A percentile compares a stretch with the other conserved stretches of the same genome.
Conservation (phyloP, 1,139 yeast genomes). For the Geotrichum reessii region DNA sequence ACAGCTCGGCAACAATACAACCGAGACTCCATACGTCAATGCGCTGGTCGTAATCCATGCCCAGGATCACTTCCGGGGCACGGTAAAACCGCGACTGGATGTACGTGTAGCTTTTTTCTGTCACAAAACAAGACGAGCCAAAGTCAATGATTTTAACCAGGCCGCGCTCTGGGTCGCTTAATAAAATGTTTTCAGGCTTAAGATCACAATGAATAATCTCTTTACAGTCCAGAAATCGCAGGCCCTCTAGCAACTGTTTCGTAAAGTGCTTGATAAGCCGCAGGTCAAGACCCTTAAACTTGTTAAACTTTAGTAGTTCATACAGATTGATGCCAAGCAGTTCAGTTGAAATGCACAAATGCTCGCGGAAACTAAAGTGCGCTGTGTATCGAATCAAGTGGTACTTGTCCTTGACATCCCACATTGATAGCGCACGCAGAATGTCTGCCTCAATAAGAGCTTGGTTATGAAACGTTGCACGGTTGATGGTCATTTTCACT, state of each 20-base stretch:
- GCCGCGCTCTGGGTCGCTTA: constrained; percentile 74
- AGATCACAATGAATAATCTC: constrained; percentile 73
- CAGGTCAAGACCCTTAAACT: constrained; percentile 56
- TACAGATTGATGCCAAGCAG: constrained; percentile 61
- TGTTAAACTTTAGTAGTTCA: constrained; percentile 56
- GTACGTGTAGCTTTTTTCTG: constrained; percentile 85
- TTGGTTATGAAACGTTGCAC: constrained; percentile 68
- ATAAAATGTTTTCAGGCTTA: constrained; percentile 92
- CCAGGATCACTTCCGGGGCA: constrained; percentile 85
- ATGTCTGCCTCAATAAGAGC: constrained; percentile 74
- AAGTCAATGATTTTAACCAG: constrained; percentile 91
- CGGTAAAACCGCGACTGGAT: constrained; percentile 94
- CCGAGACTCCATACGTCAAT: constrained; percentile 83
- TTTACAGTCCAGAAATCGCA: constrained; percentile 51
- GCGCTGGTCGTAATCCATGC: constrained; percentile 61
- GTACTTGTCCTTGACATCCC: constrained; percentile 41
- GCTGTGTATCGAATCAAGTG: constrained; percentile 54
- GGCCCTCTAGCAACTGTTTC: constrained; percentile 52
- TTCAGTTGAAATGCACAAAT: constrained; percentile 77
- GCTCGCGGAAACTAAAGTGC: constrained; percentile 76
- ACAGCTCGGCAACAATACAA: constrained; percentile 60
- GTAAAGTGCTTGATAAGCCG: constrained; percentile 48
- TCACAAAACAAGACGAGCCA: constrained; percentile 92
- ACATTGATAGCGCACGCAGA: constrained; percentile 43
- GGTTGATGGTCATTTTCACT: constrained; percentile 69